A percentile compares a stretch with the other conserved stretches of the same genome.
These are phyloP conservation scores for Fraxinus americana DNA, from an alignment of 257 asterid species.

Conservation along the genomic window DNA sequence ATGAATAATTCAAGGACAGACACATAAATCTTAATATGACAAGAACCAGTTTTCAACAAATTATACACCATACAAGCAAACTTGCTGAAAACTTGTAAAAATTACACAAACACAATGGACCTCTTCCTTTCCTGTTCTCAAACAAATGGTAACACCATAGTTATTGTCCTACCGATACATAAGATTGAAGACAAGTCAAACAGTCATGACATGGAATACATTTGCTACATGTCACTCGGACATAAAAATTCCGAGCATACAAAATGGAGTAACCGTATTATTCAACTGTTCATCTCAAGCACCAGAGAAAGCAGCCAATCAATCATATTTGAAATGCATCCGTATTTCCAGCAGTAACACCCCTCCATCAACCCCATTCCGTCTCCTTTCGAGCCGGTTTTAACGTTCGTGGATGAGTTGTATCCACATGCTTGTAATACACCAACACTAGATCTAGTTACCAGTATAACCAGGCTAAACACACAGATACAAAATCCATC, in stretches of 20 bases:
- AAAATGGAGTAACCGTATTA: not conserved
- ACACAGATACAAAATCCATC: not conserved
- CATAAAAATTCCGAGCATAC: not conserved
- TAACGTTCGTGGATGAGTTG: not conserved
- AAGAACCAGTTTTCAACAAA: not conserved
- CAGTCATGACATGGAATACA: not conserved
- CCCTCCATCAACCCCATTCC: not conserved
- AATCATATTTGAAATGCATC: not conserved
- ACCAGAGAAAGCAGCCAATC: not conserved
- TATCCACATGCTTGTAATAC: not conserved
- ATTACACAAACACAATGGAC: not conserved
- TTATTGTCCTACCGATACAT: not conserved
- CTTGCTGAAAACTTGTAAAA: not conserved
- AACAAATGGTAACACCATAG: not conserved
- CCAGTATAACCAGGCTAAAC: not conserved
- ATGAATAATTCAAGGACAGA: not conserved
- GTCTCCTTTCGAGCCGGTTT: not conserved
- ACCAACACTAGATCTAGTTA: not conserved
- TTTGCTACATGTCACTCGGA: not conserved
- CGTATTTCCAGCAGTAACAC: not conserved
- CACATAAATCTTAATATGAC: not conserved
- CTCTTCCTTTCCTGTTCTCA: not conserved
- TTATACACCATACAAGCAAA: slow-evolving; percentile 9
- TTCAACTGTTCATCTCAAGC: slow-evolving; percentile 2
- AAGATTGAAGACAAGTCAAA: not conserved